These are phyloP conservation scores for Claviceps arundinis DNA, from an alignment of 2,329 filamentous ascomycete genomes.

Conservation along the genomic window DNA sequence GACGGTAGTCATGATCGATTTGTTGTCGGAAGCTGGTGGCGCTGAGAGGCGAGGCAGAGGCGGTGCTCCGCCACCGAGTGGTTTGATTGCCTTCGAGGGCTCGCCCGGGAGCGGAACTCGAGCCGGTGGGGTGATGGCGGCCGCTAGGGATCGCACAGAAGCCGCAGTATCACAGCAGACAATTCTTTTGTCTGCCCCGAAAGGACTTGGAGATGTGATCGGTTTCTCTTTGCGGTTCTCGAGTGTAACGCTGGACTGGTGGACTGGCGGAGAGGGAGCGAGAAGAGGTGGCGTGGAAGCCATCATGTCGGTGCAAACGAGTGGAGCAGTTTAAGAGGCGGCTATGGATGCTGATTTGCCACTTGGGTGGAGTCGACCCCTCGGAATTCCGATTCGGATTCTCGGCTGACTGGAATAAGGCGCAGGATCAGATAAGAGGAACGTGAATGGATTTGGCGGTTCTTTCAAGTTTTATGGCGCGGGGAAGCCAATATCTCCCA, in stretches of 20 bases:
- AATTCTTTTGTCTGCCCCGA: not conserved
- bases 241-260: not conserved
- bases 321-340: conserved; percentile 7
- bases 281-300: conserved; percentile 9
- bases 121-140: conserved; percentile 10
- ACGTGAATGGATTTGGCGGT: not conserved
- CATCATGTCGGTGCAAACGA: conserved; percentile 11
- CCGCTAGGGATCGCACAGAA: conserved; percentile 1
- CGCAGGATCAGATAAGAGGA: conserved; percentile 6
- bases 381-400: conserved; percentile 16
- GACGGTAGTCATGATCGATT: conserved; percentile 34
- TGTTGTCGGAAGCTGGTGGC: conserved; percentile 23
- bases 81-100: conserved; percentile 11
- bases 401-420: not conserved
- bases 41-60: conserved; percentile 18
- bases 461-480: not conserved
- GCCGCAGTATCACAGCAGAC: conserved; percentile 8
- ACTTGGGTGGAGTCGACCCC: conserved; percentile 5
- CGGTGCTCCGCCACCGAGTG: conserved; percentile 12
- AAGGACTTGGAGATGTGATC: not conserved
- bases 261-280: conserved; percentile 10
- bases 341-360: not conserved
- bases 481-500: not conserved
- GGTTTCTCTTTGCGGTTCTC: not conserved
- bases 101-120: conserved; percentile 13